Evolutionary conservation across 2,329 filamentous ascomycete species (phyloP).

Genomic region (Botrytis sinoallii): DNA sequence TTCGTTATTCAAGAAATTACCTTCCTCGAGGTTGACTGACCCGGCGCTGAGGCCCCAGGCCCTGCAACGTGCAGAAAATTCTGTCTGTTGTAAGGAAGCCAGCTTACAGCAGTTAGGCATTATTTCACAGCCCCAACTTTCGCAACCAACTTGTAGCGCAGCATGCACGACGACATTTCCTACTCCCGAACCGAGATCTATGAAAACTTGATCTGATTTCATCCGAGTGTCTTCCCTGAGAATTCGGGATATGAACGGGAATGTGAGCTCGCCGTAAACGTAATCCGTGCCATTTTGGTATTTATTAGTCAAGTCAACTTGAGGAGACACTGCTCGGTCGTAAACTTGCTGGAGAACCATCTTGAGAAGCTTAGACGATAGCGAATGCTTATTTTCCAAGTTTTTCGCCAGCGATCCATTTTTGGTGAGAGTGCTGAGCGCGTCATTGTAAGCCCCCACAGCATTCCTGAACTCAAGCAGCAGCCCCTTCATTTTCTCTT

Average conservation of each 20-base stretch:
- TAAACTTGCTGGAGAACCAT: slow-evolving; percentile 87
- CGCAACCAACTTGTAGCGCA: slow-evolving; percentile 87
- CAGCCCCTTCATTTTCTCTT: slow-evolving; percentile 60
- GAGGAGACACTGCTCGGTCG: slow-evolving; percentile 85
- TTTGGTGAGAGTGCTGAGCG: slow-evolving; percentile 61
- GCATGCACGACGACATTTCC: slow-evolving; percentile 95
- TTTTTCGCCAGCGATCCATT: slow-evolving; percentile 71
- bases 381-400: slow-evolving; percentile 63
- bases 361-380: slow-evolving; percentile 71
- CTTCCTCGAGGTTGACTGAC: slow-evolving; percentile 72
- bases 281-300: slow-evolving; percentile 92
- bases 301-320: slow-evolving; percentile 76
- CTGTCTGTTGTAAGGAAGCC: slow-evolving; percentile 73
- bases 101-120: slow-evolving; percentile 87
- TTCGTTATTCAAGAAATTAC: slow-evolving; percentile 76
- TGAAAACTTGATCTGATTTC: slow-evolving; percentile 80
- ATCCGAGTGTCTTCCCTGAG: slow-evolving; percentile 68
- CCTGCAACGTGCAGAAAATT: slow-evolving; percentile 80
- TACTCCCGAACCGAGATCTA: slow-evolving; percentile 93
- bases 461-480: slow-evolving; percentile 67
- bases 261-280: slow-evolving; percentile 89
- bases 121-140: slow-evolving; percentile 95
- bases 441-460: slow-evolving; percentile 73
- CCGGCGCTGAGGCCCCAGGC: slow-evolving; percentile 87
- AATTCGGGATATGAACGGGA: slow-evolving; percentile 79